These are phyloP conservation scores for Metschnikowia dekortorum DNA, from an alignment of 805 yeast species.

Conservation along the genomic window DNA sequence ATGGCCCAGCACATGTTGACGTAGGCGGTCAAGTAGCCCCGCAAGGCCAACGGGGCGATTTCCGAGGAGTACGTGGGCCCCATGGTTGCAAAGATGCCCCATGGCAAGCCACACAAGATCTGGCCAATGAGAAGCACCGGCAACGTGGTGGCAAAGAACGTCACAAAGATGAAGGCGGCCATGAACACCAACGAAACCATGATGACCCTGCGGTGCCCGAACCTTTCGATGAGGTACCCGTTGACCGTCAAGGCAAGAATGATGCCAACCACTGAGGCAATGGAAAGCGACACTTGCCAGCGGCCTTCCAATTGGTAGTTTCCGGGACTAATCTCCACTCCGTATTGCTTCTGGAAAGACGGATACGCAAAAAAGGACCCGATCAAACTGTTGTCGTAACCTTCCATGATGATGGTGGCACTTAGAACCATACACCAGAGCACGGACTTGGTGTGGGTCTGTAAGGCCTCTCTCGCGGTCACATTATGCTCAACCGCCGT, in stretches of 20 bases:
- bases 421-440: conserved; percentile 9
- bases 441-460: conserved; percentile 12
- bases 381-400: conserved; percentile 12
- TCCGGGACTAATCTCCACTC: conserved; percentile 1
- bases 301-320: conserved; percentile 6
- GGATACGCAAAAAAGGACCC: conserved; percentile 11
- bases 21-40: conserved; percentile 47
- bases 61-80: conserved; percentile 56
- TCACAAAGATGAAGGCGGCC: conserved; percentile 41
- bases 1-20: conserved; percentile 51
- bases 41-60: conserved; percentile 48
- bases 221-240: conserved; percentile 39
- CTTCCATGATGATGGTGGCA: conserved; percentile 12
- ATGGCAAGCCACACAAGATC: conserved; percentile 42
- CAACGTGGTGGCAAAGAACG: conserved; percentile 42
- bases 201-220: conserved; percentile 41
- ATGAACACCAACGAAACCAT: conserved; percentile 23
- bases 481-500: conserved; percentile 20
- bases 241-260: conserved; percentile 41
- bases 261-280: conserved; percentile 20
- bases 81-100: conserved; percentile 55
- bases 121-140: conserved; percentile 41
- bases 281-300: conserved; percentile 22
- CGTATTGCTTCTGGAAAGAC: conserved; percentile 7
- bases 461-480: conserved; percentile 9